These are phyloP conservation scores for Cladosporium sp. DNA, from an alignment of 2,329 filamentous ascomycete species.

Conservation along the genomic window DNA sequence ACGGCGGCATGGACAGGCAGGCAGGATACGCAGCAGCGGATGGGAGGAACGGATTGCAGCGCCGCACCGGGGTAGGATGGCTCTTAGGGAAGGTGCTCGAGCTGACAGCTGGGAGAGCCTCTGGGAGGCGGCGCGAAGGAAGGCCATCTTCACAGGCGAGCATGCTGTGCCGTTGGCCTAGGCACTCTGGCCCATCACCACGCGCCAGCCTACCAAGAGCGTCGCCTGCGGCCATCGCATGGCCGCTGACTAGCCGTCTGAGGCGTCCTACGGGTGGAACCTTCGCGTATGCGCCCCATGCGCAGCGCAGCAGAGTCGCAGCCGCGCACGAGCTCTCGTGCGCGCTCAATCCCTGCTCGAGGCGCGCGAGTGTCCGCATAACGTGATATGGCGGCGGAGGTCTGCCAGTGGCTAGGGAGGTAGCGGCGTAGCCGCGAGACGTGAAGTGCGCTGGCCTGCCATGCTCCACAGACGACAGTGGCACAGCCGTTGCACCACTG, in stretches of 20 bases:
- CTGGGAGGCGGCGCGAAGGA: slow-evolving; percentile 12
- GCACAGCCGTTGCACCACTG: slow-evolving; percentile 12
- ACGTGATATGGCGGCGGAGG: slow-evolving; percentile 5
- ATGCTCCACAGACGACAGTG: slow-evolving; percentile 5
- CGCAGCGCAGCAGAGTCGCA: background rate
- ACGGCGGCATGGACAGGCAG: background rate
- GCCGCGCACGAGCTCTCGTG: background rate
- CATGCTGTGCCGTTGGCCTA: background rate
- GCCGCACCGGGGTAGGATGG: slow-evolving; percentile 6
- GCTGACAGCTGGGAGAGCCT: background rate
- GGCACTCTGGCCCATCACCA: background rate
- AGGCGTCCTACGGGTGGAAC: slow-evolving; percentile 10
- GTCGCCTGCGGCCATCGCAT: slow-evolving; percentile 1
- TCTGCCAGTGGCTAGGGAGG: background rate
- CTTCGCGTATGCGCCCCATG: background rate
- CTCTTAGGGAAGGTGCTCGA: slow-evolving; percentile 11
- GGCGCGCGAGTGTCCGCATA: background rate
- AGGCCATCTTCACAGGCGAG: slow-evolving; percentile 10
- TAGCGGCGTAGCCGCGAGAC: background rate
- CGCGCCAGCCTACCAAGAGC: slow-evolving; percentile 2
- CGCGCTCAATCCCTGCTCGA: slow-evolving; percentile 3
- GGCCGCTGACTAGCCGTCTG: slow-evolving; percentile 4
- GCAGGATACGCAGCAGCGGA: slow-evolving; percentile 7
- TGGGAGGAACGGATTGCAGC: background rate
- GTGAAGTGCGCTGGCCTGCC: slow-evolving; percentile 8